phyloP scores from a whole-genome alignment of 257 asterid species.

The Anisodus acutangulus region DNA sequence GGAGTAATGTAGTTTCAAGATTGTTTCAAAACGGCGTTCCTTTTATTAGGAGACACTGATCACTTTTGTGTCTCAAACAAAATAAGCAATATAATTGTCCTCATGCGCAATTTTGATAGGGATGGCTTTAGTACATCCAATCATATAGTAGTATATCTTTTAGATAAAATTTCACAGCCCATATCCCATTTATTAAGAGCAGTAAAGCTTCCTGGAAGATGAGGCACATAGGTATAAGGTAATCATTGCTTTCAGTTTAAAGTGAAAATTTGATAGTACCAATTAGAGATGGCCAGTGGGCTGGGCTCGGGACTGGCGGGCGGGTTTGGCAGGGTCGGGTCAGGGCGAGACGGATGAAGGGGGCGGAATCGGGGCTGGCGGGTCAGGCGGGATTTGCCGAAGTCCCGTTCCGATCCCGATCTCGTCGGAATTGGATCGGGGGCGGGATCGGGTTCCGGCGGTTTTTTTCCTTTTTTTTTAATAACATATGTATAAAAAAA shows the following conservation, averaged over 20 bases:
- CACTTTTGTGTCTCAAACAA: background rate
- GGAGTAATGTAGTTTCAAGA: background rate
- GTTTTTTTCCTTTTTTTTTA: too few species aligned
- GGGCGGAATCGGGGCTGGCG: too few species aligned
- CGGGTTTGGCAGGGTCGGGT: too few species aligned
- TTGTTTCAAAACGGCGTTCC: background rate
- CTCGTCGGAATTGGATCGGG: too few species aligned
- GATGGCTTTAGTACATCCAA: background rate
- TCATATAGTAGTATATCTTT: background rate
- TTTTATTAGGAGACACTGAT: conserved; percentile 11
- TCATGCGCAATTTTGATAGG: background rate
- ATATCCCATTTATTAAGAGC: conserved; percentile 20
- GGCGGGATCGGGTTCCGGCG: too few species aligned
- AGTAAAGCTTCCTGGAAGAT: conserved; percentile 8
- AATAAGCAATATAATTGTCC: conserved; percentile 10
- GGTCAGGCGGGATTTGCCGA: too few species aligned
- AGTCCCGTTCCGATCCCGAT: too few species aligned
- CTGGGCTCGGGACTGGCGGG: too few species aligned
- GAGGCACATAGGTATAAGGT: background rate
- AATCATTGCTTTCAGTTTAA: background rate
- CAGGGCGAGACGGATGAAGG: too few species aligned
- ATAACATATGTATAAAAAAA: too few species aligned
- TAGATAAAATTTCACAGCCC: conserved; percentile 22
- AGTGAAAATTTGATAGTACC: conserved; percentile 7
- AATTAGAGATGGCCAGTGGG: too few species aligned